Percentiles rank a stretch among this genome's conserved stretches.
These are phyloP conservation scores for Penicillium odoratum DNA, from an alignment of 495 filamentous ascomycete genomes.

Conservation along the genomic window DNA sequence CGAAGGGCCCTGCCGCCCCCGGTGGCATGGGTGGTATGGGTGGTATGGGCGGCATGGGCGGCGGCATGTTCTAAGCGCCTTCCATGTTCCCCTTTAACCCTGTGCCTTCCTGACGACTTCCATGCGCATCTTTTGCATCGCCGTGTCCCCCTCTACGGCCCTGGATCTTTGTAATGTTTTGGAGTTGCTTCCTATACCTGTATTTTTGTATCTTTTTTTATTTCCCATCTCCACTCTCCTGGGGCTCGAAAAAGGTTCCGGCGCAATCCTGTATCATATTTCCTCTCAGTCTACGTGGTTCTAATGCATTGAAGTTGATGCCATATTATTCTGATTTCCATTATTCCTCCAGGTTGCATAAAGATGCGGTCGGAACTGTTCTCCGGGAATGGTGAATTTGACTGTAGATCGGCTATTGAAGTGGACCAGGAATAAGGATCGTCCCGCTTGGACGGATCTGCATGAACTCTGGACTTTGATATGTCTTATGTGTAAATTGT, in stretches of 20 bases:
- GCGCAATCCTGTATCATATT: conserved; percentile 34
- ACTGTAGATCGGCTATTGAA: neutral
- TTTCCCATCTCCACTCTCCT: conserved; percentile 25
- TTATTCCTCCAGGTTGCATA: neutral
- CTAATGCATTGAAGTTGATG: conserved; percentile 24
- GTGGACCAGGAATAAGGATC: conserved; percentile 5
- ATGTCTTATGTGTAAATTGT: neutral
- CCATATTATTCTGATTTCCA: neutral
- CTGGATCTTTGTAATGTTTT: conserved; percentile 34
- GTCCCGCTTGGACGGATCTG: conserved; percentile 2
- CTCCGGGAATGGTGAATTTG: neutral
- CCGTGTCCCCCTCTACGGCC: conserved; percentile 34
- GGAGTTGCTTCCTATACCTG: conserved; percentile 32
- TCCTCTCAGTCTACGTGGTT: conserved; percentile 17
- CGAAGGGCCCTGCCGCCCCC: conserved; percentile 70
- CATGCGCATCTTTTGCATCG: conserved; percentile 46
- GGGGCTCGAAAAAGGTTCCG: conserved; percentile 28
- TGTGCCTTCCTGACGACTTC: conserved; percentile 24
- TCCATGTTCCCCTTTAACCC: conserved; percentile 6
- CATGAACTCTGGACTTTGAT: conserved; percentile 1
- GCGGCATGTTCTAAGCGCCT: conserved; percentile 49
- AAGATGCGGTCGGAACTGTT: neutral
- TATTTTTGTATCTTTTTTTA: conserved; percentile 30
- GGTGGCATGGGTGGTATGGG: conserved; percentile 68
- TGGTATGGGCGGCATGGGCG: conserved; percentile 65